These are phyloP conservation scores for Botrytis paeoniae DNA, from an alignment of 2,329 filamentous ascomycete genomes.

Conservation along the genomic window DNA sequence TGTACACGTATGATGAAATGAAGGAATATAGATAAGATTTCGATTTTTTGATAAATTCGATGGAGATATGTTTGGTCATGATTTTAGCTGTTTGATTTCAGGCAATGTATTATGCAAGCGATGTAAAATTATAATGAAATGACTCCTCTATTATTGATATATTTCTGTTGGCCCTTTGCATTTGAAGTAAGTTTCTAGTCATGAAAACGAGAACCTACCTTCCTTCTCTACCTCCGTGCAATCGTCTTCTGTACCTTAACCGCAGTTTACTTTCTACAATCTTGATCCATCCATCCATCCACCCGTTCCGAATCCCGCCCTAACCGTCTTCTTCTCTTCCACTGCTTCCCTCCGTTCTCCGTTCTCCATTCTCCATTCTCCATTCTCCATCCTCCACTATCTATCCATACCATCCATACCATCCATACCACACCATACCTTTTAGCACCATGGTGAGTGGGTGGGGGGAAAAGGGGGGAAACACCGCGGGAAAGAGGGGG, in stretches of 20 bases:
- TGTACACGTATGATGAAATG: background rate
- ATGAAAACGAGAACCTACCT: no score
- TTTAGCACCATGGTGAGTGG: no score
- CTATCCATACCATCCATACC: no score
- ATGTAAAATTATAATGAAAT: conserved; percentile 16
- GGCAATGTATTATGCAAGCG: conserved; percentile 11
- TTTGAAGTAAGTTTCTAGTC: background rate
- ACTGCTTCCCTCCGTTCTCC: background rate
- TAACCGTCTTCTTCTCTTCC: background rate
- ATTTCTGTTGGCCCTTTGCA: background rate
- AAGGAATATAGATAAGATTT: conserved; percentile 12
- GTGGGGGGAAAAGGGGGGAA: no score
- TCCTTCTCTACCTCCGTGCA: no score
- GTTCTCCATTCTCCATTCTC: no score
- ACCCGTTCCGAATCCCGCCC: background rate
- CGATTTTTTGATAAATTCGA: background rate
- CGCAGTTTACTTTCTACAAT: background rate
- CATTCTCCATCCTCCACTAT: no score
- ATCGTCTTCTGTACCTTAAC: no score
- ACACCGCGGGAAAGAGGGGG: no score
- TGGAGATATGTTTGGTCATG: background rate
- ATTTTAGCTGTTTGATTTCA: background rate
- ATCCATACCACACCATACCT: no score
- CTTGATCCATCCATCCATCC: background rate
- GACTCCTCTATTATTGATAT: conserved; percentile 6